A percentile compares a stretch with the other conserved stretches of the same genome.
These are phyloP conservation scores for Leishmania braziliensis DNA, from an alignment of 208 protist species.

Conservation along the genomic window DNA sequence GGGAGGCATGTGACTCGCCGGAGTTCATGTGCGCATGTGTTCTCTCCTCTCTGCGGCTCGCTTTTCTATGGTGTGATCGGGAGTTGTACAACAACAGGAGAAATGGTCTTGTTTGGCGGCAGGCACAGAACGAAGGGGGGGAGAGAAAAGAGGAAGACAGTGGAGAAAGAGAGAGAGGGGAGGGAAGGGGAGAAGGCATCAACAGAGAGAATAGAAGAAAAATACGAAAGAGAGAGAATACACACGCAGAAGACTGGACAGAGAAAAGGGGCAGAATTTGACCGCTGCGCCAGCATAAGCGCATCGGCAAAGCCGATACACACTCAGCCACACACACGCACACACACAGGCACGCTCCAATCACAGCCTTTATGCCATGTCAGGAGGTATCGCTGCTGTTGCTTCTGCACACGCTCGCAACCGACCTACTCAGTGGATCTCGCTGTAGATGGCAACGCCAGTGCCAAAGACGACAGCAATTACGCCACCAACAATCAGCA, in stretches of 20 bases:
- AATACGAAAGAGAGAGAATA: background rate
- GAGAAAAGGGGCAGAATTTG: background rate
- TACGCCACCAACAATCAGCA: constrained; percentile 64
- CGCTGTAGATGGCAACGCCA: constrained; percentile 50
- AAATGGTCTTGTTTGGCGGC: constrained; percentile 14
- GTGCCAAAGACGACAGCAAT: constrained; percentile 77
- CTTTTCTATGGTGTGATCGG: too few relatives aligned
- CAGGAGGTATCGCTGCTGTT: too few relatives aligned
- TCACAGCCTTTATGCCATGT: background rate
- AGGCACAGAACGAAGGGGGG: background rate
- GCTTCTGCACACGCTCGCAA: background rate
- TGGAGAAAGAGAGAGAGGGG: background rate
- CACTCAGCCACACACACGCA: too few relatives aligned
- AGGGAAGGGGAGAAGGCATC: background rate
- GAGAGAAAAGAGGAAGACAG: constrained; percentile 7
- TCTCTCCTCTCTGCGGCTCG: background rate
- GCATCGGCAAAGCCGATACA: background rate
- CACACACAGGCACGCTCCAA: background rate
- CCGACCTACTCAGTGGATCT: constrained; percentile 18
- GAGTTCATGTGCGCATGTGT: background rate
- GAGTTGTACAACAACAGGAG: constrained; percentile 9
- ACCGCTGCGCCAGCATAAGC: background rate
- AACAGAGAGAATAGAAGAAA: constrained; percentile 1
- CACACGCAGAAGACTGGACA: background rate
- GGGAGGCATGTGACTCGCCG: background rate